phyloP scores from a whole-genome alignment of 345 rosid species.

The Clausena lansium region DNA sequence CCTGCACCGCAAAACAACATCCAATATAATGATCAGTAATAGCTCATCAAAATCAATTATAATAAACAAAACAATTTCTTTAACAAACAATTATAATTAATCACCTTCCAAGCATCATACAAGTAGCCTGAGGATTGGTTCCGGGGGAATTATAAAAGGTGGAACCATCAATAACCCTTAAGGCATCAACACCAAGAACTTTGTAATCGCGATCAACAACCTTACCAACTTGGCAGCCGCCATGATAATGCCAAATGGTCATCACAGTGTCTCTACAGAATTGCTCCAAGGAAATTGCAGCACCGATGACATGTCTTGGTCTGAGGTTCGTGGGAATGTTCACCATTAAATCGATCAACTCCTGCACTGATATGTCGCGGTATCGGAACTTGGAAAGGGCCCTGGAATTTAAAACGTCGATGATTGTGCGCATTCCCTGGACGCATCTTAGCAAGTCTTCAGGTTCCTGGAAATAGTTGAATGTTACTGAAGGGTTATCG shows the following conservation, averaged over 20 bases:
- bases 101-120: constrained; percentile 88
- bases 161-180: constrained; percentile 64
- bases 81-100: no score
- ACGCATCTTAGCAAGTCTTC: constrained; percentile 62
- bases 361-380: constrained; percentile 28
- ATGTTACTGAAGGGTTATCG: constrained; percentile 65
- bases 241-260: constrained; percentile 78
- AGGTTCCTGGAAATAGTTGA: constrained; percentile 70
- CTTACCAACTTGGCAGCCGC: constrained; percentile 63
- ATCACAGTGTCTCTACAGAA: constrained; percentile 61
- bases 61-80: not conserved
- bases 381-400: constrained; percentile 56
- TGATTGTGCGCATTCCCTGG: constrained; percentile 48
- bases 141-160: constrained; percentile 59
- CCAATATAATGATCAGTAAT: not conserved
- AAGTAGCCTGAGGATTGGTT: constrained; percentile 74
- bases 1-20: constrained; percentile 19
- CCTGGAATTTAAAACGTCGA: constrained; percentile 45
- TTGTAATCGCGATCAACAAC: constrained; percentile 58
- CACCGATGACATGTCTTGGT: constrained; percentile 33
- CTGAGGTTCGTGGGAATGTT: constrained; percentile 57
- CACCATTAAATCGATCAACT: constrained; percentile 34
- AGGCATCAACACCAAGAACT: constrained; percentile 49
- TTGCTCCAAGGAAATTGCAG: constrained; percentile 47
- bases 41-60: not conserved